phyloP scores from a whole-genome alignment of 2,329 filamentous ascomycete species.

The Fusarium domesticum region DNA sequence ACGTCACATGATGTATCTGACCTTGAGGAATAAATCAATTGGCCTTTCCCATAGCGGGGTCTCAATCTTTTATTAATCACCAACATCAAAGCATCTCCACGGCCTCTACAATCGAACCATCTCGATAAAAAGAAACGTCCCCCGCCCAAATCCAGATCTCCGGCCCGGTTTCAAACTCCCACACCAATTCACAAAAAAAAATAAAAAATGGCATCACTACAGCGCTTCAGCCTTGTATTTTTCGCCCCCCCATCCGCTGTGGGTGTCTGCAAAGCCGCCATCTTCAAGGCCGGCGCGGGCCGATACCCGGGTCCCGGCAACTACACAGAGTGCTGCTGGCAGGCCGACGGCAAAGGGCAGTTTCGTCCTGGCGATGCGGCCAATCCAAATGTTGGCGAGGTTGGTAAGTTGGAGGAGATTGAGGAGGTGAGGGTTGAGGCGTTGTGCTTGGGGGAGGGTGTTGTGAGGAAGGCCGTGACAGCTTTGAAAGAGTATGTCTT shows the following conservation, averaged over 20 bases:
- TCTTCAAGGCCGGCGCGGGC: slow-evolving; percentile 58
- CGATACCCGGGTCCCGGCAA: slow-evolving; percentile 48
- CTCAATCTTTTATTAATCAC: too few relatives aligned
- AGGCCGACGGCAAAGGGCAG: slow-evolving; percentile 56
- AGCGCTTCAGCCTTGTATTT: slow-evolving; percentile 45
- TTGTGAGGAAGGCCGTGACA: slow-evolving; percentile 54
- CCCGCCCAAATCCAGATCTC: neutral
- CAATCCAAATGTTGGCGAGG: slow-evolving; percentile 60
- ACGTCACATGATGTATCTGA: too few relatives aligned
- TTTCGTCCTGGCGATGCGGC: slow-evolving; percentile 61
- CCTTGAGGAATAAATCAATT: too few relatives aligned
- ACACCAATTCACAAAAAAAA: slow-evolving; percentile 1
- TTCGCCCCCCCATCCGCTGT: slow-evolving; percentile 45
- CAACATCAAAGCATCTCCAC: too few relatives aligned
- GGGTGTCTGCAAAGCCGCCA: slow-evolving; percentile 51
- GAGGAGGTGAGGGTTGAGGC: slow-evolving; percentile 63
- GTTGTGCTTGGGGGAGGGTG: slow-evolving; percentile 57
- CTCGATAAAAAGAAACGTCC: too few relatives aligned
- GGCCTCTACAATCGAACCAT: too few relatives aligned
- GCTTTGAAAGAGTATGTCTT: slow-evolving; percentile 65
- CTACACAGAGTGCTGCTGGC: slow-evolving; percentile 56
- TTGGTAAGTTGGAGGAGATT: slow-evolving; percentile 55
- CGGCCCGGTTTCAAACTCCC: slow-evolving; percentile 11
- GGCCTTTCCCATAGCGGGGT: too few relatives aligned
- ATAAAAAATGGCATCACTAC: slow-evolving; percentile 16